Conservation (phyloP, 352 stramenopile genomes). For the Globisporangium lucens region DNA sequence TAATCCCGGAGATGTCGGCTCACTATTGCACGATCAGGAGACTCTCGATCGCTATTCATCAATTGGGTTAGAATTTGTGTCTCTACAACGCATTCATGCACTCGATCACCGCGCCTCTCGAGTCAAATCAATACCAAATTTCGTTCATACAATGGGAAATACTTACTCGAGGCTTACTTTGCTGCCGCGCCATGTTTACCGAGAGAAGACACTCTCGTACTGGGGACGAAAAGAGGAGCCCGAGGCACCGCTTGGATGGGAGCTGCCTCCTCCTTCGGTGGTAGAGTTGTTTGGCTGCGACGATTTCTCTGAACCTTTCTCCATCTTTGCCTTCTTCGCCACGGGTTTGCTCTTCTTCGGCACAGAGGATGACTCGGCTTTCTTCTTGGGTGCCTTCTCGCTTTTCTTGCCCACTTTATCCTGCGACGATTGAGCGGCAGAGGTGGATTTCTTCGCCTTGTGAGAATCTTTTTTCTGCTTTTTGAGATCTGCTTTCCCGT, state of each 20-base stretch:
- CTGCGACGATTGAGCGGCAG: constrained; percentile 12
- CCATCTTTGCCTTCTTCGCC: constrained; percentile 13
- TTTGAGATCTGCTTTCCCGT: constrained; percentile 28
- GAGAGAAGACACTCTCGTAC: constrained; percentile 67
- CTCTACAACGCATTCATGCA: neutral
- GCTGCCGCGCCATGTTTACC: constrained; percentile 19
- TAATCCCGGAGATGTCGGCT: neutral
- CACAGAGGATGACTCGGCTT: constrained; percentile 12
- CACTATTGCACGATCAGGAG: neutral
- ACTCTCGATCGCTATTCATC: constrained; percentile 2
- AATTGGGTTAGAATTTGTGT: neutral
- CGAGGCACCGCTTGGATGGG: constrained; percentile 3
- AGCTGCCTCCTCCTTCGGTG: neutral
- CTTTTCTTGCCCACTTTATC: constrained; percentile 40
- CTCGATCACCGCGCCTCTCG: neutral
- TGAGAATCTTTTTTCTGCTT: constrained; percentile 42
- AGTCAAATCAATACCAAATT: neutral
- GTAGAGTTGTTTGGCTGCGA: constrained; percentile 1
- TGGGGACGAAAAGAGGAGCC: constrained; percentile 38
- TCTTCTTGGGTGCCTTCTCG: constrained; percentile 22
- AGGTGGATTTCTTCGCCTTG: constrained; percentile 20
- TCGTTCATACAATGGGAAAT: neutral
- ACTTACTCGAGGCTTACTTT: neutral
- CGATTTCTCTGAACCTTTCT: constrained; percentile 17
- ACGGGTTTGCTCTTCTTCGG: constrained; percentile 14